Base-by-base conservation (phyloP, 768 basidiomycete genomes). In the Lentinula detonsa region DNA sequence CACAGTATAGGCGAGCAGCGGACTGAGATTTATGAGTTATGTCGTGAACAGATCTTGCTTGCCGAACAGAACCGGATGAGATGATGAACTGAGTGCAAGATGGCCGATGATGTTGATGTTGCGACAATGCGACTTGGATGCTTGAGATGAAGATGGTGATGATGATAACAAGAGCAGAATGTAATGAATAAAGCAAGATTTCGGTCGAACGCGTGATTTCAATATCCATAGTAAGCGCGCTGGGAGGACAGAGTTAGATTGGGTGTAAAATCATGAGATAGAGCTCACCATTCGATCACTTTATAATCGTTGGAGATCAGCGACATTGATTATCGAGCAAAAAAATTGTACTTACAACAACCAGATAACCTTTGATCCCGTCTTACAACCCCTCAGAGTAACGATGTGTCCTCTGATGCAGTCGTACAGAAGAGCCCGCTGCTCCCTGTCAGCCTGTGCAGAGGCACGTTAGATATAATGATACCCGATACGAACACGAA, bases 361-460 rank as follows among this genome's bases (percentile, higher is more conserved):
- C 92, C 92, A 94, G 68, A 93, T 93, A 68, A 93, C 90, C 70
- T 92, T 93, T 1, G 91, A 93, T 31, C 92, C 92, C 1, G 92
- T 92, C 78, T 93, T 93, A 70, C 91, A 93, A 21, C 92, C 92
- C 40, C 92, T 84, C n/a, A 94, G 78, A 33, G 91, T 93, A 51
- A 93, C 91, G 64, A 93, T 92, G 68, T 93, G 91, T 3, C 90
- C 90, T 42, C 88, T 81, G 64, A 93, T 92, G 66, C 92, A 92
- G 46, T 93, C 91, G 67, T 92, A 93, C 39, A 94, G 76, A 62
- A 86, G 72, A 2, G 87, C 85, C 21, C 92, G 85, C 69, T 94
- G 92, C 57, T 93, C 92, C 71, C 92, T 91, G 73, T 92, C 90
- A 58, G 88, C 90, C 91, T 92, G 57, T 18, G 43, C 18, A 48